A percentile compares a stretch with the other conserved stretches of the same genome.
Evolutionary conservation across 257 asterid genomes (phyloP).

Genomic region (Rhazya stricta): DNA sequence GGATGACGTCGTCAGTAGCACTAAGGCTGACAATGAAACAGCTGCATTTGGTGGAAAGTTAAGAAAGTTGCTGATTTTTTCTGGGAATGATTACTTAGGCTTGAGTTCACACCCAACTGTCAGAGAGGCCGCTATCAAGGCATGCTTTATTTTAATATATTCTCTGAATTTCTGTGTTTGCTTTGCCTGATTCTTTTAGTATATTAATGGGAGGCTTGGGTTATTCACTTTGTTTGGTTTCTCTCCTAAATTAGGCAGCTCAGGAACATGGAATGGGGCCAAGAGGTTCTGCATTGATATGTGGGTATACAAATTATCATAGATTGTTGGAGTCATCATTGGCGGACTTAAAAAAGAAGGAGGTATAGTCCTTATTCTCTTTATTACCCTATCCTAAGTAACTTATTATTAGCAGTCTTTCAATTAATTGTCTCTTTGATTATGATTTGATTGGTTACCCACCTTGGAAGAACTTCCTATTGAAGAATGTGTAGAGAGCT

Average conservation of each 20-base stretch:
- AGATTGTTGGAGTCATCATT: slow-evolving; percentile 72
- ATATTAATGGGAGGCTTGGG: neutral
- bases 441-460: neutral
- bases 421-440: neutral
- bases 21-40: slow-evolving; percentile 24
- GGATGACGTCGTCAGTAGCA: slow-evolving; percentile 41
- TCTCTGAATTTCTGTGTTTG: neutral
- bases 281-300: slow-evolving; percentile 92
- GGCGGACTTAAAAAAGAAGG: slow-evolving; percentile 77
- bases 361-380: slow-evolving; percentile 35
- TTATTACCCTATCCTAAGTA: neutral
- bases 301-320: slow-evolving; percentile 91
- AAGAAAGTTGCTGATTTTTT: slow-evolving; percentile 66
- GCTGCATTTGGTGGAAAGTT: slow-evolving; percentile 39
- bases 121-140: slow-evolving; percentile 75
- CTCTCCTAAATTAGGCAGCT: slow-evolving; percentile 55
- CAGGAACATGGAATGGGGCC: slow-evolving; percentile 96
- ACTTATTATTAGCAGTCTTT: neutral
- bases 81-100: slow-evolving; percentile 96
- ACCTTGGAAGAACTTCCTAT: neutral
- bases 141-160: slow-evolving; percentile 13
- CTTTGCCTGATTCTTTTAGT: neutral
- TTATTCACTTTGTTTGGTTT: slow-evolving; percentile 5
- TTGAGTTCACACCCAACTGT: slow-evolving; percentile 87
- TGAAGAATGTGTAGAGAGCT: neutral